A percentile compares a stretch with the other conserved stretches of the same genome.
phyloP scores from a whole-genome alignment of 116 monocot genomes.

The Cymodocea nodosa region DNA sequence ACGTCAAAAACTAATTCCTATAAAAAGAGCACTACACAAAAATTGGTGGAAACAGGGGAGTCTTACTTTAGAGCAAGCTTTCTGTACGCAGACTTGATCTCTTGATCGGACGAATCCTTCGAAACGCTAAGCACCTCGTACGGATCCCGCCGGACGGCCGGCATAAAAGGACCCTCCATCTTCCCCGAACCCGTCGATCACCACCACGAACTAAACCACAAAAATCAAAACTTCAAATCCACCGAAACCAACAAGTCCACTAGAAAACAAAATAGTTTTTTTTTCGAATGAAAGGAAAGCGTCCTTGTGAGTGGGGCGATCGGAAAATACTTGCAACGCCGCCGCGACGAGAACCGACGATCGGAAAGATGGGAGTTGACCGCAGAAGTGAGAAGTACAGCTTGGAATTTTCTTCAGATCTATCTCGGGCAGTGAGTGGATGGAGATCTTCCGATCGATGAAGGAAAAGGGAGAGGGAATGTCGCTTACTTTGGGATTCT shows the following conservation, averaged over 20 bases:
- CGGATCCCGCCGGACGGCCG: conserved; percentile 50
- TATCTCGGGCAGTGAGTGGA: no score
- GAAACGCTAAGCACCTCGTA: conserved; percentile 74
- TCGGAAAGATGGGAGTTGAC: no score
- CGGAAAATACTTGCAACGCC: background rate
- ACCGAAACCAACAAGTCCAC: background rate
- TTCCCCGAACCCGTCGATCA: conserved; percentile 25
- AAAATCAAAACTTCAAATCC: background rate
- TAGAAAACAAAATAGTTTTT: no score
- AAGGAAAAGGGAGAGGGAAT: no score
- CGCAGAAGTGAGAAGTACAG: no score
- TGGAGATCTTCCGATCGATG: no score
- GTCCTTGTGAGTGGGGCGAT: background rate
- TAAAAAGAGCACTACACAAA: no score
- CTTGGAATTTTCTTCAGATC: no score
- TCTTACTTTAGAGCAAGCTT: conserved; percentile 80
- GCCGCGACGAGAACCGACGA: background rate
- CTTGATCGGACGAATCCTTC: conserved; percentile 79
- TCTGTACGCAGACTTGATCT: conserved; percentile 74
- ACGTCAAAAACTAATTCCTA: no score
- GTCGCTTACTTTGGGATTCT: no score
- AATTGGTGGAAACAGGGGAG: no score
- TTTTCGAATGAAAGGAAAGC: background rate
- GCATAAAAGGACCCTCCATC: conserved; percentile 54
- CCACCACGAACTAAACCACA: background rate